Evolutionary conservation across 352 stramenopile species (phyloP), one percentile per base, ranked within the genome.

Genomic region (Pseudoperonospora humuli): DNA sequence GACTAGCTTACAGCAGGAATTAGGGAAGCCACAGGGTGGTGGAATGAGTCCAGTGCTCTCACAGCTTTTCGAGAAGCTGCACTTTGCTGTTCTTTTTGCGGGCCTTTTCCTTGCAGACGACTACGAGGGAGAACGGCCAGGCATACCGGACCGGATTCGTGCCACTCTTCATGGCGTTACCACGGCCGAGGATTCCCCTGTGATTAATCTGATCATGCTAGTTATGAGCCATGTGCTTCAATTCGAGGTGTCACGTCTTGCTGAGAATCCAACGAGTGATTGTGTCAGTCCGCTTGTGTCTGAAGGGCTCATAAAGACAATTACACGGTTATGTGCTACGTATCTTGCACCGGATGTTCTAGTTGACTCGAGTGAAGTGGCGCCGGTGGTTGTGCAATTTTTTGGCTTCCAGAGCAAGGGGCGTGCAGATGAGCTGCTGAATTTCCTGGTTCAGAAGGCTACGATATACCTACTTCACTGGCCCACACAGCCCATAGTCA

Each of bases 71-170:
- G 79, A 93, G 43, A 86, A 88, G 40, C 51, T 87, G 3, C 75
- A 92, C 49, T 90, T 93, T 52, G 55, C 71, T 33, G 55, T 90
- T 27, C 67, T 83, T n/a, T 91, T 93, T 41, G 57, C 55, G 11
- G 78, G 81, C 0, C 57, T 90, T 11, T 82, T 91, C 35, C 67
- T 93, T 5, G 77, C 78, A 0, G 81, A 93, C 40, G 81, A 93
- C 41, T 89, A 70, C 37, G 59, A 70, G 33, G 80, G 79, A 11
- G 81, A 93, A 54, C 74, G 64, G 0, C 81, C 81, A 33, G 60
- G 65, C 25, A 83, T 91, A n/a, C 72, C 81, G 2, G 53, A 54
- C 14, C 60, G 73, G 9, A 75, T 91, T 50, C 67, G 75, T 23
- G 47, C 40, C 5, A 67, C 58, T 7, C 59, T 86, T 45, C 52